Percentiles rank a stretch among this genome's conserved stretches.
phyloP scores from a whole-genome alignment of 768 basidiomycete genomes.

The Dioszegia aurantiaca region DNA sequence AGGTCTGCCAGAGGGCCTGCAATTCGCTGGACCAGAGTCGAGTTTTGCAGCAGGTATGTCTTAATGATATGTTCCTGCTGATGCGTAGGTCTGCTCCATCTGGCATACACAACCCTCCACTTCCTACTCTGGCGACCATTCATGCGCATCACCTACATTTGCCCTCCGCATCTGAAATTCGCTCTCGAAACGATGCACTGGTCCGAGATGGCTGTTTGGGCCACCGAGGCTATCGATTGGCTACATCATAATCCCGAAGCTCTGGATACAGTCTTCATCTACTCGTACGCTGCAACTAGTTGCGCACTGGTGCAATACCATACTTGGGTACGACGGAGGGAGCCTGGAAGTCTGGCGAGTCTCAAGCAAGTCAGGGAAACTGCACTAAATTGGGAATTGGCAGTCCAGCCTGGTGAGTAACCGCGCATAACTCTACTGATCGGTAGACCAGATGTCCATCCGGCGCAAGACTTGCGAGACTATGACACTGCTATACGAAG shows the following conservation, averaged over 20 bases:
- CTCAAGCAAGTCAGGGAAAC: conserved; percentile 78
- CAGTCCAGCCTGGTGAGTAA: conserved; percentile 66
- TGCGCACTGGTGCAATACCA: conserved; percentile 95
- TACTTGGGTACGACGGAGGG: conserved; percentile 81
- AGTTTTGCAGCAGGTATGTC: conserved; percentile 62
- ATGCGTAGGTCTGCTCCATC: conserved; percentile 71
- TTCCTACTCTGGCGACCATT: conserved; percentile 99
- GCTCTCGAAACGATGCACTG: conserved; percentile 75
- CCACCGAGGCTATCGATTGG: conserved; percentile 84
- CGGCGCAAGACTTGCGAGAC: conserved; percentile 87
- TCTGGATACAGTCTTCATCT: conserved; percentile 82
- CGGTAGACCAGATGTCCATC: conserved; percentile 77
- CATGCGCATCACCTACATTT: conserved; percentile 92
- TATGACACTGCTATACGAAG: conserved; percentile 84
- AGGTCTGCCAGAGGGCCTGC: conserved; percentile 71
- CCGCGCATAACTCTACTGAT: background rate
- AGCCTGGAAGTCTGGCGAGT: conserved; percentile 68
- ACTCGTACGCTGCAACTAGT: conserved; percentile 81
- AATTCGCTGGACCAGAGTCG: conserved; percentile 72
- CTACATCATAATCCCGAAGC: conserved; percentile 72
- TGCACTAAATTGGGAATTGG: conserved; percentile 79
- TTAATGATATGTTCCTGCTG: background rate
- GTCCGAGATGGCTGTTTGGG: conserved; percentile 68
- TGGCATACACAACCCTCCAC: conserved; percentile 81
- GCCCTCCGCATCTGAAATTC: conserved; percentile 86